Evolutionary conservation across 164 flowering plant genomes (phyloP), one percentile per base, ranked within the genome.

Genomic region (Berberis vulgaris): DNA sequence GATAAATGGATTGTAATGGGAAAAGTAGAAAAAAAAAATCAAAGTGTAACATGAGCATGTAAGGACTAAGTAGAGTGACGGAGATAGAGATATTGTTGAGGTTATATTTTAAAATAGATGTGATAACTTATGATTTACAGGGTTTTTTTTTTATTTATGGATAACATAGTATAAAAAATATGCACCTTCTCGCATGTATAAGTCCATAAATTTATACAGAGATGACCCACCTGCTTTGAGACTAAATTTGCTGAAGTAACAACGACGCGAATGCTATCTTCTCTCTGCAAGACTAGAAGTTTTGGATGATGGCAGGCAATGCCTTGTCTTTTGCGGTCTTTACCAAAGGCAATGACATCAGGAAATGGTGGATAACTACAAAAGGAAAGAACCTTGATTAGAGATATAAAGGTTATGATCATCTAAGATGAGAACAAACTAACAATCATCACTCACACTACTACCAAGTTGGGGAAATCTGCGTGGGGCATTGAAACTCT

Each of bases 261-360:
- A 70, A 89, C 65, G 49, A 91, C 82, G 56, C 98, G 94, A 43
- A 91, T 71, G 7, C 80, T 74, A 39, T 82, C 86, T 57, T 86
- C 82, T 70, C 96, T 91, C 72, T 83, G 88, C 80, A 89, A 68
- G 62, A 91, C 81, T 74, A 89, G 43, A 59, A 91, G 70, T 69
- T 89, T 91, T n/a, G 98, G 98, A 75, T 91, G 98, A 80, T 91
- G 98, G 67, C 98, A 91, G 73, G 85, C 98, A 75, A 91, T 73
- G 40, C 98, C 98, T 54, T 77, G 80, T 69, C 66, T 89, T 78
- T 79, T 84, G 45, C 74, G 74, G 66, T 88, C 87, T 66, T 81
- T 75, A 54, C 92, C 90, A 74, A 91, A 89, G 54, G 98, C 94
- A 70, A 91, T 72, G 52, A 71, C 79, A 61, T 88, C 96, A 43